These are phyloP conservation scores for Aspergillus affinis DNA, from an alignment of 495 filamentous ascomycete species.

Conservation along the genomic window DNA sequence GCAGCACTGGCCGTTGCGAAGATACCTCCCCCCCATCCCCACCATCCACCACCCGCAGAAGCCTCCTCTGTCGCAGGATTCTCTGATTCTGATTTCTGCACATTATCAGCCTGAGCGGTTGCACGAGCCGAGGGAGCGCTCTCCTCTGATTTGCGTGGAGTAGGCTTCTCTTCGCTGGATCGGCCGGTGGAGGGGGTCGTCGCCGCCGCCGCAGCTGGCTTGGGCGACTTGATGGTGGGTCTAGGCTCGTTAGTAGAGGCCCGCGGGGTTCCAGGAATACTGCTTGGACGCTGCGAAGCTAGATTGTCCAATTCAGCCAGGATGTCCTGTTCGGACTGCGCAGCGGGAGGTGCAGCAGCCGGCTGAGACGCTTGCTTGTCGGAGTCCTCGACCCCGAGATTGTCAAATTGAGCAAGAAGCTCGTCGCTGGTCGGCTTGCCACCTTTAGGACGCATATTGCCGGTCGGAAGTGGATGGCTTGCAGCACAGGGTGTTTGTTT, in stretches of 20 bases:
- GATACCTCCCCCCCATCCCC: slow-evolving; percentile 94
- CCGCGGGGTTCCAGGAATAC: slow-evolving; percentile 81
- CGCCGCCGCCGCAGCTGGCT: slow-evolving; percentile 54
- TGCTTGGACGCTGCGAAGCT: slow-evolving; percentile 61
- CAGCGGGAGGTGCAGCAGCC: slow-evolving; percentile 37
- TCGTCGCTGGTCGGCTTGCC: slow-evolving; percentile 72
- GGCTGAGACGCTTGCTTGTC: slow-evolving; percentile 42
- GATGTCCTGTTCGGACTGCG: slow-evolving; percentile 61
- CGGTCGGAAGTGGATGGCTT: slow-evolving; percentile 6
- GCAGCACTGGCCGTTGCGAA: slow-evolving; percentile 69
- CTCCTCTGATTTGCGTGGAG: slow-evolving; percentile 70
- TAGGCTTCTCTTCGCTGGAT: slow-evolving; percentile 60
- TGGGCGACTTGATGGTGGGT: slow-evolving; percentile 53
- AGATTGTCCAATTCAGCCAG: slow-evolving; percentile 85
- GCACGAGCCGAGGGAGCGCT: slow-evolving; percentile 65
- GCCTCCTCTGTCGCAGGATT: slow-evolving; percentile 29
- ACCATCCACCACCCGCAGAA: slow-evolving; percentile 41
- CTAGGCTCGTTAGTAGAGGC: slow-evolving; percentile 56
- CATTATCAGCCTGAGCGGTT: slow-evolving; percentile 51
- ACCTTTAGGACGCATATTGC: slow-evolving; percentile 46
- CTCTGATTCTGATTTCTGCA: slow-evolving; percentile 32
- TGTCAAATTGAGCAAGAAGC: slow-evolving; percentile 78
- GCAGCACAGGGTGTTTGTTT: background rate
- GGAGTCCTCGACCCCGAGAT: slow-evolving; percentile 55
- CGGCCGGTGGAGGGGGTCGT: slow-evolving; percentile 56